Evolutionary conservation across 768 basidiomycete species (phyloP).

Genomic region (Kwoniella botswanensis): DNA sequence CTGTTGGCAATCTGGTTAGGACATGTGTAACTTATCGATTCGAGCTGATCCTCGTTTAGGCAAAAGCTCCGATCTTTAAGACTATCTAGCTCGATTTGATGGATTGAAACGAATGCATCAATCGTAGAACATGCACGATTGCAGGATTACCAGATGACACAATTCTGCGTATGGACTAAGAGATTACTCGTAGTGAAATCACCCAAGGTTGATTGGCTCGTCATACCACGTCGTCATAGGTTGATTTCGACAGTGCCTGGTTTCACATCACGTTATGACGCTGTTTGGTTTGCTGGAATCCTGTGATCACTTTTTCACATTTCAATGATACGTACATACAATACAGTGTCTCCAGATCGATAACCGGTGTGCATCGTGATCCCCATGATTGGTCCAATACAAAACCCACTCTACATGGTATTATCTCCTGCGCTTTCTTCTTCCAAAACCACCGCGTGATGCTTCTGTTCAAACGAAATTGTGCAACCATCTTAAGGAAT

Average conservation of each 20-base stretch:
- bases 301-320: neutral
- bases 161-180: neutral
- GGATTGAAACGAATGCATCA: no score
- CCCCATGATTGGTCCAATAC: slow-evolving; percentile 4
- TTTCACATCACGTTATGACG: neutral
- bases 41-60: no score
- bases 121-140: neutral
- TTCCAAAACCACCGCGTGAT: neutral
- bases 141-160: no score
- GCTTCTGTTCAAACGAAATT: slow-evolving; percentile 6
- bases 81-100: no score
- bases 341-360: neutral
- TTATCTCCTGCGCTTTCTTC: neutral
- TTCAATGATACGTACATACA: no score
- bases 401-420: neutral
- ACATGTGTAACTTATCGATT: no score
- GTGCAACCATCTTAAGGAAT: neutral
- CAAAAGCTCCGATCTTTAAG: no score
- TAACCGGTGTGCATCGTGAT: slow-evolving; percentile 2
- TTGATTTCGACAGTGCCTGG: neutral
- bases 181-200: neutral
- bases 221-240: neutral
- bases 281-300: slow-evolving; percentile 4
- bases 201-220: neutral
- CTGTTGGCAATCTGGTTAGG: no score